Evolutionary conservation across 148 eudicot genomes (phyloP).

Genomic region (Suaeda aralocaspica): DNA sequence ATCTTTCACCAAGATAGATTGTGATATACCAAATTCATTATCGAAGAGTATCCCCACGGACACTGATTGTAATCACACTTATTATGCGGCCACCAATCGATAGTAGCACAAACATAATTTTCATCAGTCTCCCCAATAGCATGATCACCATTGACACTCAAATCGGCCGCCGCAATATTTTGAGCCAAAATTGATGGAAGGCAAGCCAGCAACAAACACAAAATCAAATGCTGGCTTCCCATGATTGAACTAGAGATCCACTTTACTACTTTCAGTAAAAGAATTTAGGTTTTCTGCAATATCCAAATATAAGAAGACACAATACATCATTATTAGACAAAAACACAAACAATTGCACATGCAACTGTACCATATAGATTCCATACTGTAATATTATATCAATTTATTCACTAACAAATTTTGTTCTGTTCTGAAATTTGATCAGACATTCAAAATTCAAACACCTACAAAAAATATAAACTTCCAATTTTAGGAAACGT

Average conservation of each 20-base stretch:
- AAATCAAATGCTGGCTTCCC: constrained; percentile 19
- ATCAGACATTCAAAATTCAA: too few species aligned
- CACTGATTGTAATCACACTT: constrained; percentile 78
- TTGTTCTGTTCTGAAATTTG: neutral
- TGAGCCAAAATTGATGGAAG: constrained; percentile 48
- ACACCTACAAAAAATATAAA: neutral
- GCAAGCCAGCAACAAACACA: constrained; percentile 41
- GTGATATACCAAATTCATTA: constrained; percentile 60
- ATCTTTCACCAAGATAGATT: neutral
- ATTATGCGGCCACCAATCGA: constrained; percentile 96
- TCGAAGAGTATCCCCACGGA: constrained; percentile 81
- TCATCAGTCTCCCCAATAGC: constrained; percentile 56
- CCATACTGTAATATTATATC: neutral
- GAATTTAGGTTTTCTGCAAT: constrained; percentile 13
- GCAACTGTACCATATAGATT: neutral
- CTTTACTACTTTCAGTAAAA: neutral
- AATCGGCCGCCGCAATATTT: constrained; percentile 34
- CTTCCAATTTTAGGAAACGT: neutral
- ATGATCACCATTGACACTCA: constrained; percentile 49
- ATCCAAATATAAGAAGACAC: neutral
- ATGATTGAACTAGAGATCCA: constrained; percentile 9
- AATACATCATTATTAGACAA: constrained; percentile 1
- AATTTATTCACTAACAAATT: neutral
- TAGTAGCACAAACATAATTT: constrained; percentile 74
- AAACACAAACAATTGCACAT: neutral